Conservation (phyloP, 257 asterid species). For the Solanum peruvianum region DNA sequence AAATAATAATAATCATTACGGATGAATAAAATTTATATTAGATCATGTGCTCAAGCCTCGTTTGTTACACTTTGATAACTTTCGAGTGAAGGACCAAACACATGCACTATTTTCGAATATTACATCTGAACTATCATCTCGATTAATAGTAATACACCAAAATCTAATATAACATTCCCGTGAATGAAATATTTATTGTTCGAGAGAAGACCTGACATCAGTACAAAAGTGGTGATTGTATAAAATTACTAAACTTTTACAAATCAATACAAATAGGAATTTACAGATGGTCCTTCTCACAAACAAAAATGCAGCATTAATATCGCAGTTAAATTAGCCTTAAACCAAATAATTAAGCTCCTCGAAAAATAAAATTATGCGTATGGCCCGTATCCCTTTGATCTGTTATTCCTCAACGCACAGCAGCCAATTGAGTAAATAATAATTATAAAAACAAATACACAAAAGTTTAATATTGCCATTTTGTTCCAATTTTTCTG, state of each 20-base stretch:
- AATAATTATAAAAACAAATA: constrained; percentile 13
- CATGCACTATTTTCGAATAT: too few relatives aligned
- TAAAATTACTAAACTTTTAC: not conserved
- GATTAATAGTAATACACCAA: not conserved
- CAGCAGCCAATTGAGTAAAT: constrained; percentile 59
- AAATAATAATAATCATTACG: not conserved
- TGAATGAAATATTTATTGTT: not conserved
- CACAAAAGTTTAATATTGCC: constrained; percentile 20
- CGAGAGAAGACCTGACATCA: not conserved
- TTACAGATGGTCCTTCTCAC: not conserved
- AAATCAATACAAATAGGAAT: not conserved
- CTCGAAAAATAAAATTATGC: not conserved
- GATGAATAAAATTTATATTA: not conserved
- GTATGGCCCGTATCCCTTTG: not conserved
- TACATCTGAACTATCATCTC: not conserved
- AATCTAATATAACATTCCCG: not conserved
- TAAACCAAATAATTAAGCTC: not conserved
- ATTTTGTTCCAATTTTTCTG: constrained; percentile 41
- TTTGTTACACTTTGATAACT: not conserved
- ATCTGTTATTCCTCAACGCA: constrained; percentile 39
- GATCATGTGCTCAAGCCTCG: not conserved
- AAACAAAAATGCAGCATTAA: too few relatives aligned
- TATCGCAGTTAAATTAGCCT: not conserved
- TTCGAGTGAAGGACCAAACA: not conserved
- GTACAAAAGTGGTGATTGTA: not conserved